phyloP scores from a whole-genome alignment of 441 rosid genomes.

The Kokia cookei region DNA sequence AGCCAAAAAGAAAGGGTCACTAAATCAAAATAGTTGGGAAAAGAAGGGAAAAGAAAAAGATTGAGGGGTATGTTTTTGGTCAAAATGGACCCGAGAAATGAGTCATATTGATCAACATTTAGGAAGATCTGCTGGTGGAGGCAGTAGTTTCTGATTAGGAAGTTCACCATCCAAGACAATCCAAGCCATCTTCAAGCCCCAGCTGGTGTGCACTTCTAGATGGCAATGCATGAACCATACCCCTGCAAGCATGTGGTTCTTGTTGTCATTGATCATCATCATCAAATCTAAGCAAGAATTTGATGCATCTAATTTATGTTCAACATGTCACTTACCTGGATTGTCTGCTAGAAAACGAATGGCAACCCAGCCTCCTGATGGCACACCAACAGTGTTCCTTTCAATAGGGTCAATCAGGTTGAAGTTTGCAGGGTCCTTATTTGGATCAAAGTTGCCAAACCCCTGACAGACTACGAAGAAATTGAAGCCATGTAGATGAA shows the following conservation, averaged over 20 bases:
- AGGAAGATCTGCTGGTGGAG: slow-evolving; percentile 67
- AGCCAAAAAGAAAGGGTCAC: not conserved
- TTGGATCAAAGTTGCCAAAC: slow-evolving; percentile 56
- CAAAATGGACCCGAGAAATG: not conserved
- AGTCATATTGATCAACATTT: slow-evolving; percentile 26
- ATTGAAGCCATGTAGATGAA: slow-evolving; percentile 65
- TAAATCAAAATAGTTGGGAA: not conserved
- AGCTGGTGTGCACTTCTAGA: slow-evolving; percentile 60
- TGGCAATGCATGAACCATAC: slow-evolving; percentile 79
- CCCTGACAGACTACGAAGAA: slow-evolving; percentile 72
- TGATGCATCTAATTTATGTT: not conserved
- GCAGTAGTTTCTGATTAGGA: slow-evolving; percentile 52
- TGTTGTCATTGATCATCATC: not conserved
- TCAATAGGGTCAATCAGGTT: slow-evolving; percentile 71
- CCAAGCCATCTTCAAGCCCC: slow-evolving; percentile 74
- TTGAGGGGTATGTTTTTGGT: not conserved
- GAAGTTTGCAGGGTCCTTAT: slow-evolving; percentile 55
- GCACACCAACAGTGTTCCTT: slow-evolving; percentile 67
- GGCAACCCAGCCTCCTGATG: slow-evolving; percentile 70
- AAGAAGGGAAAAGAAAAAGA: not conserved
- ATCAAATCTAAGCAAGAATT: not conserved
- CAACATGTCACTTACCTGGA: slow-evolving; percentile 38
- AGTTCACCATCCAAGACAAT: slow-evolving; percentile 57
- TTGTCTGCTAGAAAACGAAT: slow-evolving; percentile 66
- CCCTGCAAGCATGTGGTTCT: slow-evolving; percentile 18